These are phyloP conservation scores for Aspergillus awamori DNA, from an alignment of 2,329 filamentous ascomycete genomes.

Conservation along the genomic window DNA sequence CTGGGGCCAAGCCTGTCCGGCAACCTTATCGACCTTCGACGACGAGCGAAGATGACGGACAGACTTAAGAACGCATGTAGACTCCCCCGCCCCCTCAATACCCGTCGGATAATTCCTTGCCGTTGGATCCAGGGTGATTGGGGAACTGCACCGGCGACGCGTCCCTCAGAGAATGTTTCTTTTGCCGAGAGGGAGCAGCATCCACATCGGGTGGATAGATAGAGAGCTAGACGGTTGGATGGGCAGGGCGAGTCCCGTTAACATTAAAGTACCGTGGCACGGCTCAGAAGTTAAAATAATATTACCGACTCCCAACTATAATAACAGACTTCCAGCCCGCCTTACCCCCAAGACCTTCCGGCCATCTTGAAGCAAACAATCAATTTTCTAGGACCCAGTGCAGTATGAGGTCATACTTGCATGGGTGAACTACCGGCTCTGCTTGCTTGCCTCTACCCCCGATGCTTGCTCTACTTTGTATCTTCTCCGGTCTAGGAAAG, in stretches of 20 bases:
- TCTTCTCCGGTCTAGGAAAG: not conserved
- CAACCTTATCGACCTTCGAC: not conserved
- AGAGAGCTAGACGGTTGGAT: not conserved
- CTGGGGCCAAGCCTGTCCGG: not conserved
- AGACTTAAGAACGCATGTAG: not conserved
- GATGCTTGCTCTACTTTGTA: not conserved
- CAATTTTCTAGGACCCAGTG: not conserved
- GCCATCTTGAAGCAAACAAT: slow-evolving; percentile 1
- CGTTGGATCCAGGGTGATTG: not conserved
- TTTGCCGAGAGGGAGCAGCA: not conserved
- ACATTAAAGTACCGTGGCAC: not conserved
- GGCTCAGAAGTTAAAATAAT: not conserved
- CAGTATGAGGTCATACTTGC: slow-evolving; percentile 4
- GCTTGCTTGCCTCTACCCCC: not conserved
- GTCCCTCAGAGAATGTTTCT: not conserved
- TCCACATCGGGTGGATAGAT: not conserved
- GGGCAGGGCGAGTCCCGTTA: too few species aligned
- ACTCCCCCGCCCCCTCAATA: not conserved
- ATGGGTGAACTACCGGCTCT: not conserved
- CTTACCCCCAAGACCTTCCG: not conserved
- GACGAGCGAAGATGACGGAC: not conserved
- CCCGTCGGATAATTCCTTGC: not conserved
- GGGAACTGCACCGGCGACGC: not conserved
- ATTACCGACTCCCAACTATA: not conserved
- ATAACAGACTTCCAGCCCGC: not conserved